Conservation (phyloP, 257 asterid species). For the Solanum pimpinellifolium region DNA sequence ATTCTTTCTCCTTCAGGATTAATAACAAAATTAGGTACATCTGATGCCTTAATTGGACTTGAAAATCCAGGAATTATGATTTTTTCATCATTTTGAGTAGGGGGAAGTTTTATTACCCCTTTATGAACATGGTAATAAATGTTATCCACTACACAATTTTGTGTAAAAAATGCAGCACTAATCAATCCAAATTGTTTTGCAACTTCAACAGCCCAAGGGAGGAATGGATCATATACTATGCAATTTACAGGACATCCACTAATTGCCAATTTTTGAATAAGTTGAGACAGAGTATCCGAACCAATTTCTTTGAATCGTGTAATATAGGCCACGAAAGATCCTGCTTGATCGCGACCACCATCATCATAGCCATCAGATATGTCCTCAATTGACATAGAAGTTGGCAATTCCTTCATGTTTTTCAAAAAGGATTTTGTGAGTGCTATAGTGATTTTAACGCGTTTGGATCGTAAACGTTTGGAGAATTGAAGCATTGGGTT, state of each 20-base stretch:
- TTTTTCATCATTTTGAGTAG: background rate
- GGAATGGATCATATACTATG: conserved; percentile 7
- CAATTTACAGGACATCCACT: background rate
- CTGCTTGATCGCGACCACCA: background rate
- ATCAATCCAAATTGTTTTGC: background rate
- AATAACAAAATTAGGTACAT: conserved; percentile 1
- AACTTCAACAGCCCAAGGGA: conserved; percentile 14
- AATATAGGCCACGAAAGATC: conserved; percentile 13
- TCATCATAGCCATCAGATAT: conserved; percentile 9
- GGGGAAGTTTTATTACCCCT: background rate
- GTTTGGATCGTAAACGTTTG: conserved; percentile 23
- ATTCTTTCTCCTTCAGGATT: background rate
- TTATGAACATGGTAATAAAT: conserved; percentile 6
- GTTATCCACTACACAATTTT: conserved; percentile 2
- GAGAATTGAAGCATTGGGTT: conserved; percentile 46
- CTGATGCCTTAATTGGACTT: background rate
- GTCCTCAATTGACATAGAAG: conserved; percentile 8
- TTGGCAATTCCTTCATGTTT: conserved; percentile 1
- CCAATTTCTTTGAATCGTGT: conserved; percentile 15
- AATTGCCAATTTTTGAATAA: background rate
- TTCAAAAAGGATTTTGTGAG: background rate
- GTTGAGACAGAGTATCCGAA: background rate
- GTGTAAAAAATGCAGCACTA: conserved; percentile 6
- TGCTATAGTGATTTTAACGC: background rate
- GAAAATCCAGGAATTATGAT: conserved; percentile 2